Evolutionary conservation across 2,329 filamentous ascomycete species (phyloP).

Genomic region (Calonectria henricotiae): DNA sequence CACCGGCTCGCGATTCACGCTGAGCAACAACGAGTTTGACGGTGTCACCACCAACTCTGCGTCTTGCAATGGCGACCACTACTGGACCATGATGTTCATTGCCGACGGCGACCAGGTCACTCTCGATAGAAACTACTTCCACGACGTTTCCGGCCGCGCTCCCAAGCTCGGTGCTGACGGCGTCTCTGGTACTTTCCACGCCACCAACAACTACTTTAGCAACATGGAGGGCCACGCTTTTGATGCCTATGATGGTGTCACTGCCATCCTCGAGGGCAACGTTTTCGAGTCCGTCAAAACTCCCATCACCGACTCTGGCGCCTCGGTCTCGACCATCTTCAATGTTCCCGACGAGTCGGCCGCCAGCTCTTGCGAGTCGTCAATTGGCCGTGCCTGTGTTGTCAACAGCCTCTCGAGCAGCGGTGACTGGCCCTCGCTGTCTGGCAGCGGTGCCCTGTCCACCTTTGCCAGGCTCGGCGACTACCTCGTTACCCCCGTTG

Average conservation of each 20-base stretch:
- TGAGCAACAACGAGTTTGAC: constrained; percentile 61
- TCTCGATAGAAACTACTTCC: constrained; percentile 52
- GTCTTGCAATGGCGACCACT: constrained; percentile 55
- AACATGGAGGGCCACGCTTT: constrained; percentile 63
- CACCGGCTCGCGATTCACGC: constrained; percentile 55
- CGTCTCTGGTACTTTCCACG: constrained; percentile 47
- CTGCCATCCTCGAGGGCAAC: constrained; percentile 52
- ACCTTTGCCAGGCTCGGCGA: constrained; percentile 39
- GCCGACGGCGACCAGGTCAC: constrained; percentile 51
- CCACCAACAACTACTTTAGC: constrained; percentile 52
- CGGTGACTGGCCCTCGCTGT: constrained; percentile 48
- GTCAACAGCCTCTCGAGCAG: constrained; percentile 46
- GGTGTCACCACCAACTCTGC: constrained; percentile 55
- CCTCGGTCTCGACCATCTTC: constrained; percentile 43
- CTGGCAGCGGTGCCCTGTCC: constrained; percentile 42
- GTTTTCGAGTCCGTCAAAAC: constrained; percentile 51
- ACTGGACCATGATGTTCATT: constrained; percentile 56
- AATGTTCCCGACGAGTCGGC: constrained; percentile 38
- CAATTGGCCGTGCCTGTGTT: constrained; percentile 48
- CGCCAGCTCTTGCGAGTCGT: constrained; percentile 43
- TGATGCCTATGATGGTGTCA: constrained; percentile 64
- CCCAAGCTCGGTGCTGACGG: constrained; percentile 54
- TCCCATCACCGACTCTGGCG: constrained; percentile 57
- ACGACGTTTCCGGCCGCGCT: constrained; percentile 52
- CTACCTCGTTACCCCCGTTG: constrained; percentile 50